Evolutionary conservation across 306 rosid genomes (phyloP).

Genomic region (Cicer yamashitae): DNA sequence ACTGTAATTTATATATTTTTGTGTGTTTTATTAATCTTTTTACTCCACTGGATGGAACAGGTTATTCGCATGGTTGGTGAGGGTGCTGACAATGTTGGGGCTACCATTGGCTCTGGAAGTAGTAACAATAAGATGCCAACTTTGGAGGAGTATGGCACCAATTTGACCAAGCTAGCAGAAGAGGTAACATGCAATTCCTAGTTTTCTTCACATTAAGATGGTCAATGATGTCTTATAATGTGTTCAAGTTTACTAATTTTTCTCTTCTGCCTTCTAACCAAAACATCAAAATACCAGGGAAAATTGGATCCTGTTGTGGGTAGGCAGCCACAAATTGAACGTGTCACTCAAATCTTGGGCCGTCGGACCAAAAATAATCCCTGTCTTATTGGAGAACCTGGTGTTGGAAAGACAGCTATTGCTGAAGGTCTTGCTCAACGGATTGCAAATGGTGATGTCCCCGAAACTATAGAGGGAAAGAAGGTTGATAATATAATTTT

Average conservation of each 20-base stretch:
- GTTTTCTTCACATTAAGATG: constrained; percentile 11
- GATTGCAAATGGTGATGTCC: constrained; percentile 91
- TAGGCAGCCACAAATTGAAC: constrained; percentile 92
- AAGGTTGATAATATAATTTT: constrained; percentile 56
- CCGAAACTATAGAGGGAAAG: constrained; percentile 97
- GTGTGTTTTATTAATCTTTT: constrained; percentile 1
- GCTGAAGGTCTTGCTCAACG: constrained; percentile 98
- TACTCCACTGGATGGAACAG: constrained; percentile 52
- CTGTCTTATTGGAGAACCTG: constrained; percentile 96
- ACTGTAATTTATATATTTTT: neutral
- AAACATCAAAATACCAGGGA: constrained; percentile 56
- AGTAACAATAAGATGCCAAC: constrained; percentile 94
- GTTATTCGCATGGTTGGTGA: constrained; percentile 99
- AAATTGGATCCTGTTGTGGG: constrained; percentile 97
- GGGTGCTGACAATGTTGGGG: constrained; percentile 90
- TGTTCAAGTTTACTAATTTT: neutral
- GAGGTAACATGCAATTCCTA: constrained; percentile 60
- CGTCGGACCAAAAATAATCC: constrained; percentile 94
- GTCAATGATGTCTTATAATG: constrained; percentile 19
- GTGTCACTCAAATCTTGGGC: constrained; percentile 93
- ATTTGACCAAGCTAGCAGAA: constrained; percentile 93
- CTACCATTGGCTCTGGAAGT: constrained; percentile 86
- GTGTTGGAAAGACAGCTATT: constrained; percentile 97
- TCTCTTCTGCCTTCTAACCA: neutral
- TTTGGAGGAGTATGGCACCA: constrained; percentile 93